Conservation (phyloP, 805 yeast species). For the Cyberlindnera maritima region DNA sequence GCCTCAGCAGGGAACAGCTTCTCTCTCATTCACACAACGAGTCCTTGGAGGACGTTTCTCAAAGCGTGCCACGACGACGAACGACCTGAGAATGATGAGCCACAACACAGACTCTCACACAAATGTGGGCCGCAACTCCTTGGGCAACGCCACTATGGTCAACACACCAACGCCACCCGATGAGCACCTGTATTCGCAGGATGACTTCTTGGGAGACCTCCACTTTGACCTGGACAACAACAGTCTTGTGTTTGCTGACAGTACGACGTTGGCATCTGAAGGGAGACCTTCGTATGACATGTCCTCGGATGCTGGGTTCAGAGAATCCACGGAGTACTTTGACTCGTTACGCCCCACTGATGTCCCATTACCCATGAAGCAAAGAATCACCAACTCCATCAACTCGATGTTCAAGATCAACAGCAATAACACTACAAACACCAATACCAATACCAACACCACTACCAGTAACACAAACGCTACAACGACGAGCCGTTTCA, state of each 20-base stretch:
- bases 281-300: slow-evolving; percentile 33
- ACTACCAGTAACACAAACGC: slow-evolving; percentile 15
- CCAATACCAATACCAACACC: no score
- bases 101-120: neutral
- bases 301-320: slow-evolving; percentile 2
- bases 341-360: slow-evolving; percentile 34
- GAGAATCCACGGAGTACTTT: slow-evolving; percentile 42
- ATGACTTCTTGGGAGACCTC: slow-evolving; percentile 16
- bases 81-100: neutral
- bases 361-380: slow-evolving; percentile 8
- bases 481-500: slow-evolving; percentile 26
- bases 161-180: slow-evolving; percentile 17
- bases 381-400: slow-evolving; percentile 21
- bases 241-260: slow-evolving; percentile 20
- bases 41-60: slow-evolving; percentile 6
- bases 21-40: slow-evolving; percentile 6
- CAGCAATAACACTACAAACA: slow-evolving; percentile 11
- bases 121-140: slow-evolving; percentile 1
- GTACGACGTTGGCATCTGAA: slow-evolving; percentile 24
- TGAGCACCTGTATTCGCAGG: slow-evolving; percentile 12
- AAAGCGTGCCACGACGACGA: neutral
- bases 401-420: slow-evolving; percentile 24
- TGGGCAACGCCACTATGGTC: slow-evolving; percentile 10
- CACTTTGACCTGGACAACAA: slow-evolving; percentile 15
- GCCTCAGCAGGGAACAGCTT: no score